Evolutionary conservation across 306 rosid species (phyloP), one percentile per base, ranked within the genome.

Genomic region (Boehmeria nivea): DNA sequence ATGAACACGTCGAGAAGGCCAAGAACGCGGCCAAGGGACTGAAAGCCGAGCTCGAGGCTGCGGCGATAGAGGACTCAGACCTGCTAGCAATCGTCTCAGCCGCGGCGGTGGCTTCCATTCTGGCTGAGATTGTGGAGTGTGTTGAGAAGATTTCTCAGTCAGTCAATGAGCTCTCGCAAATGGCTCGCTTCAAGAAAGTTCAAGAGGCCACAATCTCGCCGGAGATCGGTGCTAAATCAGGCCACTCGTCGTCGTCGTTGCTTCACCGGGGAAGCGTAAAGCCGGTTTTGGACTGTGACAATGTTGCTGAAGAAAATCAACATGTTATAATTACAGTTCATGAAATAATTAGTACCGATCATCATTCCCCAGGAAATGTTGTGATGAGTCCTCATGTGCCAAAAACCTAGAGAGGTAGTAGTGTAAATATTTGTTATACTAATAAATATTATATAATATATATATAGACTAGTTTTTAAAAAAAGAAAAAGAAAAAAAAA

Each of bases 221-320:
- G 22, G 89, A 82, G 60, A 83, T 10, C 17, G 36, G 36, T 31
- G 36, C 60, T n/a, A 75, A 86, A 44, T 74, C 88, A 51, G 6
- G 21, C 13, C 77, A 51, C 9, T 11, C 15, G 8, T 11, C 15
- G 38, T 33, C 11, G 0, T 9, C 21, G 43, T 25, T 82, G 25
- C 87, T 91, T 70, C 98, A 87, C 45, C 72, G 78, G 51, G 93
- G 98, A 61, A 77, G 44, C 44, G 61, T 87, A 37, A 82, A 80
- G 12, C 96, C 98, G 24, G 64, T 71, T 25, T 57, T 60, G 43
- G 95, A 78, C 8, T 45, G 24, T 63, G 72, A 66, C 0, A 45
- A 22, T 1, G 16, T 8, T 12, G 33, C 20, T 47, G 64, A 58
- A 14, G 45, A 40, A 11, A 40, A 40, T 11, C 8, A 40, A 20